These are phyloP conservation scores for Leishmania braziliensis DNA, from an alignment of 208 protist genomes.

Conservation along the genomic window DNA sequence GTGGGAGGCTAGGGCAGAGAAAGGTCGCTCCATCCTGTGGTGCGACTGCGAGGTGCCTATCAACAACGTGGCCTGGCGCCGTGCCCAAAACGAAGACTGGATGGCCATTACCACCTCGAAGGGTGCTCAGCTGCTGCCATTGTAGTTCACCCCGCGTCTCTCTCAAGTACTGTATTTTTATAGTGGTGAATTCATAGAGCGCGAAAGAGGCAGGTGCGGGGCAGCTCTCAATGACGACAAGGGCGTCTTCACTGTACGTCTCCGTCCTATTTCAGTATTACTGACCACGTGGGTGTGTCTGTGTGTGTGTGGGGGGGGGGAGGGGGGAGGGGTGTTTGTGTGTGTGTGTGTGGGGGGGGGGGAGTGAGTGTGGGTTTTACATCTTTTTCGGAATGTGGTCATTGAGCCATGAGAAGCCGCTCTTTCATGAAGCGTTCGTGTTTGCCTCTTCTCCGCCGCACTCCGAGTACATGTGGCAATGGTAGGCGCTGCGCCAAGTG, in stretches of 20 bases:
- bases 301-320: no score
- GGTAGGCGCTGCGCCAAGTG: background rate
- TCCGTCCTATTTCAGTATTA: background rate
- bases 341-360: background rate
- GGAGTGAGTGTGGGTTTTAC: no score
- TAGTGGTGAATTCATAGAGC: background rate
- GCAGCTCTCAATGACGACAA: background rate
- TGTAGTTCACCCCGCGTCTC: conserved; percentile 25
- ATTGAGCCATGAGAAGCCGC: background rate
- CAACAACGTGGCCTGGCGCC: conserved; percentile 86
- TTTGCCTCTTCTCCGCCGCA: background rate
- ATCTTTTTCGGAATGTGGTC: conserved; percentile 1
- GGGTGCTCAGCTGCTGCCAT: conserved; percentile 65
- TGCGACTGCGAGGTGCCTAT: conserved; percentile 71
- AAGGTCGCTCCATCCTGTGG: conserved; percentile 54
- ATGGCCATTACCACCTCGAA: conserved; percentile 84
- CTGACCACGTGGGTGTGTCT: background rate
- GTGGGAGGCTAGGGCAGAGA: conserved; percentile 93
- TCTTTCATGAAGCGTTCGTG: background rate
- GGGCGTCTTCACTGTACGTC: background rate
- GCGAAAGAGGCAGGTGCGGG: background rate
- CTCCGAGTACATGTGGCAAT: background rate
- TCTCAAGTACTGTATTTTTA: background rate
- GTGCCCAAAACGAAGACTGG: conserved; percentile 74
- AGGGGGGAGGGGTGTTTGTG: background rate